A percentile compares a stretch with the other conserved stretches of the same genome.
Conservation (phyloP, 2,329 filamentous ascomycete species). For the Hypoxylon sp. region DNA sequence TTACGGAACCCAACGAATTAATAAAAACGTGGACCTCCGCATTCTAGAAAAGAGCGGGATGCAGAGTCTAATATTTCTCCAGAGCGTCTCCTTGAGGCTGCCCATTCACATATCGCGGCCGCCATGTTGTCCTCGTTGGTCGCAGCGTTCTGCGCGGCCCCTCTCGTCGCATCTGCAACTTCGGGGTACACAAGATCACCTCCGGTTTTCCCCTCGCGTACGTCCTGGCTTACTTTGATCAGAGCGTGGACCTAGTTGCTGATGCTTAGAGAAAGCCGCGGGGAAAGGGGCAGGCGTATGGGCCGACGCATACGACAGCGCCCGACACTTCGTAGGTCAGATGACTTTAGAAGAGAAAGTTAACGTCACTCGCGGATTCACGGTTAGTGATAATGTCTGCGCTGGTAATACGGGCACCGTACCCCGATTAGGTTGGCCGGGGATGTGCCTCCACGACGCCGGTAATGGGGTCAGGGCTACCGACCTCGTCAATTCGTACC, state of each 20-base stretch:
- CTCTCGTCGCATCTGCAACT: conserved; percentile 30
- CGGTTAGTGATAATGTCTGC: conserved; percentile 63
- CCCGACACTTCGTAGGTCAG: conserved; percentile 67
- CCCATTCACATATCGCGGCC: conserved; percentile 10
- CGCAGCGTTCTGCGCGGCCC: conserved; percentile 33
- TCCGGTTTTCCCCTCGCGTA: conserved; percentile 51
- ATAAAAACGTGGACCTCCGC: conserved; percentile 27
- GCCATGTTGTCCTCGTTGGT: conserved; percentile 40
- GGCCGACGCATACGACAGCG: conserved; percentile 70
- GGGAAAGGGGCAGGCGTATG: conserved; percentile 59
- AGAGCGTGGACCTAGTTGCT: neutral
- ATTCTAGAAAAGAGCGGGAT: conserved; percentile 6
- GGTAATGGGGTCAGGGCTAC: conserved; percentile 64
- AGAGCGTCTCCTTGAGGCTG: conserved; percentile 1
- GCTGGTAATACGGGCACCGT: conserved; percentile 63
- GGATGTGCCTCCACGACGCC: conserved; percentile 64
- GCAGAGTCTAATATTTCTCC: neutral
- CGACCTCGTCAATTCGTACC: conserved; percentile 63
- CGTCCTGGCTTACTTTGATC: conserved; percentile 27
- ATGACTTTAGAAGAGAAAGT: conserved; percentile 77
- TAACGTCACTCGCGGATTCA: conserved; percentile 61
- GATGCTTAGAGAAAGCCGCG: conserved; percentile 45
- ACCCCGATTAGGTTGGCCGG: conserved; percentile 60
- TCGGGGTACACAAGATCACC: conserved; percentile 49
- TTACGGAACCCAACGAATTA: conserved; percentile 13